Base-by-base conservation (phyloP, 169 alveolate genomes). In the Plasmodium gonderi region DNA sequence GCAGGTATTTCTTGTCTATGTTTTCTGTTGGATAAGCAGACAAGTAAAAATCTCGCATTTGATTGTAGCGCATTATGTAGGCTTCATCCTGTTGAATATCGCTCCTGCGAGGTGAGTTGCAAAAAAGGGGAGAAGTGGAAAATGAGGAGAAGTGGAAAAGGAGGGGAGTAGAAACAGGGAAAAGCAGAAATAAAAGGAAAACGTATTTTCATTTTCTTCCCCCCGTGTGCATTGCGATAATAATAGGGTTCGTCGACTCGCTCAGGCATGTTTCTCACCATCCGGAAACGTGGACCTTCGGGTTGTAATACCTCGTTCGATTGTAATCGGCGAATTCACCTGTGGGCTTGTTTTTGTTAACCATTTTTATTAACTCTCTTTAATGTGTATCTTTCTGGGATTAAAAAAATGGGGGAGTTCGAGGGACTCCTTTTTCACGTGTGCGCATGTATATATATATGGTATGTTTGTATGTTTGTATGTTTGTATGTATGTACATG, bases 201-300 rank as follows among this genome's bases (percentile, higher is more conserved):
- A n/a, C n/a, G n/a, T n/a, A n/a, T n/a, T n/a, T n/a, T n/a, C n/a
- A n/a, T n/a, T n/a, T 47, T 17, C 64, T 1, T 47, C 64, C 64
- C n/a, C 64, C 64, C 64, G 64, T 1, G n/a, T 6, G 69, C 33
- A 31, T 23, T 54, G 0, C n/a, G 33, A 51, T 49, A n/a, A 54
- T 17, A 54, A 54, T n/a, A 0, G 33, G 6, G 2, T 2, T 23
- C 72, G 26, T 33, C 4, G 4, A 17, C 72, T 4, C 72, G 9
- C 40, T 12, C 26, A 36, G 6, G 23, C 20, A 36, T 51, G 20
- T 26, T 74, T 23, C 67, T 85, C 44, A 85, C 92, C 92, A 85
- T 23, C 92, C 92, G 33, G 92, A 85, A 5, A 85, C 92, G 17
- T 85, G 92, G 33, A 85, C 87, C 60, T 85, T 85, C 11, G 92